Evolutionary conservation across 495 filamentous ascomycete genomes (phyloP).

Genomic region (Trichoderma gamsii): DNA sequence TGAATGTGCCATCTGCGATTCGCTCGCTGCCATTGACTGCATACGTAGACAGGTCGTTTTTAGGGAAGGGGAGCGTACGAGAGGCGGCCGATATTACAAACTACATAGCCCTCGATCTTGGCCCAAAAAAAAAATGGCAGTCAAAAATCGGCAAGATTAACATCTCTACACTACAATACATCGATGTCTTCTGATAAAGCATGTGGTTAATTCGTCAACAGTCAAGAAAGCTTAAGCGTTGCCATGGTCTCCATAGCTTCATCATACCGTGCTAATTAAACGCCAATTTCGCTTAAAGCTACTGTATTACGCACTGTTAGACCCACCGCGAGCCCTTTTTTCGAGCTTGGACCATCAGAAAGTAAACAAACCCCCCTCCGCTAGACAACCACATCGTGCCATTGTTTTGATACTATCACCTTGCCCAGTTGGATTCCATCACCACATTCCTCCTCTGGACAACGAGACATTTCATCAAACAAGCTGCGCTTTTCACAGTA

Average conservation of each 20-base stretch:
- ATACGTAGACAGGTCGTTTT: too few species aligned
- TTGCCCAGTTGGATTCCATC: not conserved
- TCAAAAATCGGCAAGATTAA: too few species aligned
- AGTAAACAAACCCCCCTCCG: slow-evolving; percentile 21
- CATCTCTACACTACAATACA: not conserved
- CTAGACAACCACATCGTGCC: slow-evolving; percentile 3
- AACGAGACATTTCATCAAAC: not conserved
- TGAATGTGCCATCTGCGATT: too few species aligned
- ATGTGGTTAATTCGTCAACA: not conserved
- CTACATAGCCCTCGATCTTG: too few species aligned
- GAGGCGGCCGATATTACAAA: too few species aligned
- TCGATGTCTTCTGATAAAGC: not conserved
- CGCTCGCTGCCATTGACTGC: too few species aligned
- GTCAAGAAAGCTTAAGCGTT: not conserved
- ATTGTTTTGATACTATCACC: slow-evolving; percentile 17
- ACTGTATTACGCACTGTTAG: not conserved
- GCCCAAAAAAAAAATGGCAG: too few species aligned
- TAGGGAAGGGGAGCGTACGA: too few species aligned
- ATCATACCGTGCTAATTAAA: slow-evolving; percentile 5
- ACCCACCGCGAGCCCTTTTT: slow-evolving; percentile 5
- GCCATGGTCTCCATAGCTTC: not conserved
- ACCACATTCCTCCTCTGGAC: not conserved
- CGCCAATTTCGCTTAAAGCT: not conserved
- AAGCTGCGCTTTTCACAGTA: not conserved
- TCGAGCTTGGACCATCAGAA: slow-evolving; percentile 19